These are phyloP conservation scores for Termitomyces sp. DNA, from an alignment of 768 basidiomycete species.

Conservation along the genomic window DNA sequence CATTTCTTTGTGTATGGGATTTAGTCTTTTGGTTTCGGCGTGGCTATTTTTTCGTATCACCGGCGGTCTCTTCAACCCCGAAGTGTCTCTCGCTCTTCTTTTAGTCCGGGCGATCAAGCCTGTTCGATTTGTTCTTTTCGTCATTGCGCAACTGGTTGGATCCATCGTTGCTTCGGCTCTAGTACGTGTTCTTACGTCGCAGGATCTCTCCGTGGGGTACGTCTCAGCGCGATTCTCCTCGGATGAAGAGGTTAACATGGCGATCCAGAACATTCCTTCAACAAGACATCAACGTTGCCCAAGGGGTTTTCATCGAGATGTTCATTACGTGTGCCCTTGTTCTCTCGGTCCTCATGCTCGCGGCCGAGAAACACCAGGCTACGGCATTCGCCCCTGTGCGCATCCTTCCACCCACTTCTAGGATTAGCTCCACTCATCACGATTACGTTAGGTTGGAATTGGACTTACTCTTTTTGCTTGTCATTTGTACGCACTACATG, in stretches of 20 bases:
- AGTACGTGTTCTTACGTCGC: constrained; percentile 50
- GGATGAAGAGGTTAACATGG: constrained; percentile 4
- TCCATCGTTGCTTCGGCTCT: constrained; percentile 58
- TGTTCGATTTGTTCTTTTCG: constrained; percentile 54
- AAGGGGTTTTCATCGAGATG: constrained; percentile 71
- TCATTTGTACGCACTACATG: constrained; percentile 42
- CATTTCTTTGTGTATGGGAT: constrained; percentile 56
- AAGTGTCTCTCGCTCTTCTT: constrained; percentile 56
- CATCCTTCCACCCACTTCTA: constrained; percentile 5
- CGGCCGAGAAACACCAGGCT: constrained; percentile 62
- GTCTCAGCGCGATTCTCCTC: constrained; percentile 10
- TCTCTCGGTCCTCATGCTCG: constrained; percentile 67
- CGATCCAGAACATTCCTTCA: constrained; percentile 42
- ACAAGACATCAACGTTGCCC: constrained; percentile 43
- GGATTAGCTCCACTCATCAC: background rate
- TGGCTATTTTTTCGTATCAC: constrained; percentile 67
- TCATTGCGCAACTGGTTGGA: constrained; percentile 57
- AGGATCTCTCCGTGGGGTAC: constrained; percentile 52
- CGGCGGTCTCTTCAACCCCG: constrained; percentile 65
- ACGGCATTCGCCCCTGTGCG: constrained; percentile 67
- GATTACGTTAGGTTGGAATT: constrained; percentile 48
- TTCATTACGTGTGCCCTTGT: constrained; percentile 60
- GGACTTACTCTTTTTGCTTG: constrained; percentile 62
- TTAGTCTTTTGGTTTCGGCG: constrained; percentile 57
- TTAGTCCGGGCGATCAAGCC: constrained; percentile 53